A percentile compares a stretch with the other conserved stretches of the same genome.
Conservation (phyloP, 495 filamentous ascomycete species). For the Jackrogersella multiformis region DNA sequence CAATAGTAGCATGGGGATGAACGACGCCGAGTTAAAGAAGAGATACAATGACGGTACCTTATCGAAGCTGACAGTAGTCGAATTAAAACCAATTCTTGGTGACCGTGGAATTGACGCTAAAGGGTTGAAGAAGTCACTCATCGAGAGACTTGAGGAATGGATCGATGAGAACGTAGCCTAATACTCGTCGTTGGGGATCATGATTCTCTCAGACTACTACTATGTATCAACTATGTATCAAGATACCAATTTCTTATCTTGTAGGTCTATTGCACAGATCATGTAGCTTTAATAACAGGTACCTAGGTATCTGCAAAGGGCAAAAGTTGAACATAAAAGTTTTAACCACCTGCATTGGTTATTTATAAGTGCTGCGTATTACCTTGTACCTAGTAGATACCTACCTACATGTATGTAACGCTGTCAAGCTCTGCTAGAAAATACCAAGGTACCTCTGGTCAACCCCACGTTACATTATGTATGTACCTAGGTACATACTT, state of each 20-base stretch:
- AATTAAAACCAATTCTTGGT: constrained; percentile 73
- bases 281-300: no score
- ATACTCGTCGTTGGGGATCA: neutral
- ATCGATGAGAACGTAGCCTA: constrained; percentile 64
- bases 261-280: no score
- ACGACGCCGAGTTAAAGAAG: constrained; percentile 66
- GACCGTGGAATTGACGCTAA: constrained; percentile 66
- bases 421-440: no score
- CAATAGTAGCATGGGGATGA: constrained; percentile 47
- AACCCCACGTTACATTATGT: no score
- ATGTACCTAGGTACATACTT: no score
- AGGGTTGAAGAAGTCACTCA: constrained; percentile 81
- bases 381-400: no score
- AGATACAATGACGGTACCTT: constrained; percentile 68
- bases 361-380: no score
- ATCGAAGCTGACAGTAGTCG: constrained; percentile 74
- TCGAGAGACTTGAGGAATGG: constrained; percentile 80
- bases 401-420: no score
- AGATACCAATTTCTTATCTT: neutral
- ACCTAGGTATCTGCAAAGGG: no score
- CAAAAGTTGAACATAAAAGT: no score
- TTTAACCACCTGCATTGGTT: no score
- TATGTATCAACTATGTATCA: neutral
- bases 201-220: neutral
- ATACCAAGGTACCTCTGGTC: no score